Conservation (phyloP, 129 eudicot genomes). For the Deinandra increscens region DNA sequence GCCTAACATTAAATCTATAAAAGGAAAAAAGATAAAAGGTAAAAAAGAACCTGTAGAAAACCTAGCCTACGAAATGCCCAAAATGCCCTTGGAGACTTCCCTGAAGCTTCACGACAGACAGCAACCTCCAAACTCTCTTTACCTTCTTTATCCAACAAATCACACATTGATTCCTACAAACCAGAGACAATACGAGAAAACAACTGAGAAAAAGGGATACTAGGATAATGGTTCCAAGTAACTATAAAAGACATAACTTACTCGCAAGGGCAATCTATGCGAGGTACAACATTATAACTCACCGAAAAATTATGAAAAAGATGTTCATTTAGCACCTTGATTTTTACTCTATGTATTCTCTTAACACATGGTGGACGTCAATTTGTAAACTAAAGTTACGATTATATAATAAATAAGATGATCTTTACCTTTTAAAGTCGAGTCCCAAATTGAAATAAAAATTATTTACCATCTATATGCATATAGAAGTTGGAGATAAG, state of each 20-base stretch:
- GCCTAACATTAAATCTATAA: neutral
- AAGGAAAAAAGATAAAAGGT: neutral
- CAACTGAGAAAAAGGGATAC: constrained; percentile 8
- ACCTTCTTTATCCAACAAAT: constrained; percentile 76
- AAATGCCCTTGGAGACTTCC: constrained; percentile 92
- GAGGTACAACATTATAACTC: constrained; percentile 11
- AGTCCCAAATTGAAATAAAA: neutral
- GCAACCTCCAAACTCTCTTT: constrained; percentile 83
- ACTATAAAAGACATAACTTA: neutral
- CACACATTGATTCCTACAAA: constrained; percentile 80
- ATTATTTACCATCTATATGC: neutral
- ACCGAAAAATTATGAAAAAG: neutral
- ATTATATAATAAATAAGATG: neutral
- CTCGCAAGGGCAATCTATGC: constrained; percentile 4
- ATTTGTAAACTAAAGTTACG: neutral
- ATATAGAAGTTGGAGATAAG: neutral
- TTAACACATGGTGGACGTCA: neutral
- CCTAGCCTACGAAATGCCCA: constrained; percentile 96
- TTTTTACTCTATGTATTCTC: neutral
- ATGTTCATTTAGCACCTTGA: constrained; percentile 4
- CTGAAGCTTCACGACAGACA: constrained; percentile 77
- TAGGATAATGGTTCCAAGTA: neutral
- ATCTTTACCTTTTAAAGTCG: neutral
- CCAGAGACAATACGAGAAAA: constrained; percentile 7
- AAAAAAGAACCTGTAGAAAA: constrained; percentile 60